A percentile compares a stretch with the other conserved stretches of the same genome.
phyloP scores from a whole-genome alignment of 169 alveolate genomes.

The Amoebophrya sp. region DNA sequence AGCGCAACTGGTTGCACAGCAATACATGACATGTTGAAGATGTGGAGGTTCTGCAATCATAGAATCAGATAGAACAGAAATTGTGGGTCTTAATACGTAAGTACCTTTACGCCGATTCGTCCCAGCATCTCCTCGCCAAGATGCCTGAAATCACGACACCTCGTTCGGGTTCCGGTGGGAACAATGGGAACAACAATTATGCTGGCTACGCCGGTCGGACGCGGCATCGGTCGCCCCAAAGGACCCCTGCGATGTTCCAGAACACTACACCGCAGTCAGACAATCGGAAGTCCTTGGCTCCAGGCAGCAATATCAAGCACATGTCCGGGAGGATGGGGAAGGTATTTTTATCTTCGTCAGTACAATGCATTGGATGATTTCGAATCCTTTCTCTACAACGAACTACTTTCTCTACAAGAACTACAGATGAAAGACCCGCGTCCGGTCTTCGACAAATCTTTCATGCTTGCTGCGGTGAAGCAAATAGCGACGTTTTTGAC shows the following conservation, averaged over 20 bases:
- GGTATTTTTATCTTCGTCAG: neutral
- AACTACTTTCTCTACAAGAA: no score
- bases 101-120: no score
- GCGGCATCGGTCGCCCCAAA: slow-evolving; percentile 14
- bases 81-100: no score
- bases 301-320: neutral
- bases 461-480: neutral
- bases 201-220: neutral
- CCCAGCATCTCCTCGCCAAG: neutral
- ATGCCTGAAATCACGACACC: slow-evolving; percentile 16
- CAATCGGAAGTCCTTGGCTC: neutral
- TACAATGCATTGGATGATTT: no score
- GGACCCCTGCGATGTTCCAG: neutral
- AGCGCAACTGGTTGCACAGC: no score
- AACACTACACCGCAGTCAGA: neutral
- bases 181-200: neutral
- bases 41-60: no score
- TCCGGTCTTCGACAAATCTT: neutral
- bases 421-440: neutral
- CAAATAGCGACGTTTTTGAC: neutral
- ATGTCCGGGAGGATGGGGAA: neutral
- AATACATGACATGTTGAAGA: no score
- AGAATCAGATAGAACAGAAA: no score
- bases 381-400: no score
- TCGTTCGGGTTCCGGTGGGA: neutral